These are phyloP conservation scores for Zostera marina DNA, from an alignment of 116 monocot genomes.

Conservation along the genomic window DNA sequence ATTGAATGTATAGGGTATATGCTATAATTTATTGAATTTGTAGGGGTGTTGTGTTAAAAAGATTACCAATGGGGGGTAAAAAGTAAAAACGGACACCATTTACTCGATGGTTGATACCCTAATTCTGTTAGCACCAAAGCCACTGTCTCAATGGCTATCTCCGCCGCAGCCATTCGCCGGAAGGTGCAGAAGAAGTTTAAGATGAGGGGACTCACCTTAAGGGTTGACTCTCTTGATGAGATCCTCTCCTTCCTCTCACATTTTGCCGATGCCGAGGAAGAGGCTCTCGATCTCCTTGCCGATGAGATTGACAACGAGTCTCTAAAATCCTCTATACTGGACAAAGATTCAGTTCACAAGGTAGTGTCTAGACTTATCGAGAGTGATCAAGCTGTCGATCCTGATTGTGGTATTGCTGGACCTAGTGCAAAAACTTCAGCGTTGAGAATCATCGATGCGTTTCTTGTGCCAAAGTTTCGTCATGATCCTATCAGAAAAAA, in stretches of 20 bases:
- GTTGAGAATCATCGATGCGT: slow-evolving; percentile 64
- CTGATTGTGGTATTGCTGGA: slow-evolving; percentile 2
- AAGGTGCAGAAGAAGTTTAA: slow-evolving; percentile 73
- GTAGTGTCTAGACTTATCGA: slow-evolving; percentile 48
- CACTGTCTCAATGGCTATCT: not conserved
- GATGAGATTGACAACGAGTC: slow-evolving; percentile 87
- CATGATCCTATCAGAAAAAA: slow-evolving; percentile 75
- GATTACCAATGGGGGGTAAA: too few relatives aligned
- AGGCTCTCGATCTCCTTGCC: slow-evolving; percentile 79
- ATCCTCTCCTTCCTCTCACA: slow-evolving; percentile 48
- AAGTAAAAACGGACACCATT: too few relatives aligned
- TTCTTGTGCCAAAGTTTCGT: slow-evolving; percentile 59
- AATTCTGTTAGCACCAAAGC: not conserved
- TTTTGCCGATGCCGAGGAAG: slow-evolving; percentile 75
- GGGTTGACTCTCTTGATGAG: slow-evolving; percentile 65
- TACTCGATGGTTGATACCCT: too few relatives aligned
- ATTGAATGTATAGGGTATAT: too few relatives aligned
- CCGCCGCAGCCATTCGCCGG: slow-evolving; percentile 22
- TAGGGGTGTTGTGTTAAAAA: too few relatives aligned
- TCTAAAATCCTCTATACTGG: slow-evolving; percentile 56
- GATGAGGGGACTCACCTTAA: slow-evolving; percentile 72
- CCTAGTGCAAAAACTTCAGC: slow-evolving; percentile 23
- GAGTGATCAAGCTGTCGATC: slow-evolving; percentile 36
- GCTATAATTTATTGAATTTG: too few relatives aligned
- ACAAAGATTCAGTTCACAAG: slow-evolving; percentile 35